These are phyloP conservation scores for Cryptosporidium ryanae DNA, from an alignment of 169 alveolate genomes.

Conservation along the genomic window DNA sequence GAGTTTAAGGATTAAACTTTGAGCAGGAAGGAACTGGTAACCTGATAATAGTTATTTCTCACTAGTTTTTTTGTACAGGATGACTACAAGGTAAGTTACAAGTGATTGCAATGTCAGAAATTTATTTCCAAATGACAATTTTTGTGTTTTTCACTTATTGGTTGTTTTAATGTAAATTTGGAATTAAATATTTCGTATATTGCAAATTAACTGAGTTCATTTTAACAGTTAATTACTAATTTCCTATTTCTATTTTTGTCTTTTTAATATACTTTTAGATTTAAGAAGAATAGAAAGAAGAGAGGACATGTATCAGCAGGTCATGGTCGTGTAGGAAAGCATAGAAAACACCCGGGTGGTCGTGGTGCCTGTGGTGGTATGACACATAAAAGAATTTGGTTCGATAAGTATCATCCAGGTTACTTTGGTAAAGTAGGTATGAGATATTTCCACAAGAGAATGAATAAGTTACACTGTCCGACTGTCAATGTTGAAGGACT, in stretches of 20 bases:
- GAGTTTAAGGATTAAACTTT: too few species aligned
- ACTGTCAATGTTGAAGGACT: conserved; percentile 94
- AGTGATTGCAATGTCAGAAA: too few species aligned
- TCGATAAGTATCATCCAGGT: conserved; percentile 98
- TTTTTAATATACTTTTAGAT: conserved; percentile 75
- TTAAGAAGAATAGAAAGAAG: conserved; percentile 95
- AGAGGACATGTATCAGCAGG: conserved; percentile 99
- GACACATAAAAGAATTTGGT: conserved; percentile 95
- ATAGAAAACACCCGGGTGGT: conserved; percentile 99
- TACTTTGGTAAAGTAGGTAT: conserved; percentile 98
- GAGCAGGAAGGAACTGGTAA: too few species aligned
- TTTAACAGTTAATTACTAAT: too few species aligned
- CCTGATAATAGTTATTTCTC: too few species aligned
- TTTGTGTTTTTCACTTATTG: too few species aligned
- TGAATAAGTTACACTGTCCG: conserved; percentile 90
- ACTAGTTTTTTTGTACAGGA: too few species aligned
- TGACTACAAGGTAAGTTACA: too few species aligned
- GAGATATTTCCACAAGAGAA: conserved; percentile 95
- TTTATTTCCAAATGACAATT: too few species aligned
- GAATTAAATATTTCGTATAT: too few species aligned
- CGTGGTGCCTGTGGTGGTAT: conserved; percentile 98
- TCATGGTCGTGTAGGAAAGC: conserved; percentile 99
- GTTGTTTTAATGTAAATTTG: too few species aligned
- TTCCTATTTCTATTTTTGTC: not conserved
- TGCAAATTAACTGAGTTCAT: too few species aligned